A percentile compares a stretch with the other conserved stretches of the same genome.
phyloP scores from a whole-genome alignment of 176 grass and related monocot species.

The Oryza meridionalis region DNA sequence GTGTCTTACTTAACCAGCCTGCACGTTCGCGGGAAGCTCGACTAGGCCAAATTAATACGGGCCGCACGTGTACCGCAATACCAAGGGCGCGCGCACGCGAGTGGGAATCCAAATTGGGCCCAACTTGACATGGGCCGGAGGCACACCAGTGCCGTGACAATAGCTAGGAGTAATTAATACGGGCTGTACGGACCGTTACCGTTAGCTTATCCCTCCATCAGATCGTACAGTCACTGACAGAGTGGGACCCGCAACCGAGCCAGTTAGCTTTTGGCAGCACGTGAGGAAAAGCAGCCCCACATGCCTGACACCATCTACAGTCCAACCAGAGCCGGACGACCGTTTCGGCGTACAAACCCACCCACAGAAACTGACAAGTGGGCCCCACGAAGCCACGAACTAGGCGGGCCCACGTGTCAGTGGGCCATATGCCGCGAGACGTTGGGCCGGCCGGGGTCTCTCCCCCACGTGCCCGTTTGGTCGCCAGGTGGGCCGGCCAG shows the following conservation, averaged over 20 bases:
- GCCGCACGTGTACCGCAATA: too few species aligned
- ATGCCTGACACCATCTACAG: conserved; percentile 20
- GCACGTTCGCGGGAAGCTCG: too few species aligned
- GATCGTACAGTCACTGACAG: neutral
- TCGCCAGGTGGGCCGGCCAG: conserved; percentile 19
- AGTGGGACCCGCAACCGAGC: neutral
- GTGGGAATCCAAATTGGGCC: too few species aligned
- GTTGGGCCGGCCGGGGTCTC: neutral
- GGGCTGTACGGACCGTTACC: too few species aligned
- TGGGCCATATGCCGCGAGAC: neutral
- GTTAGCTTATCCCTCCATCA: neutral
- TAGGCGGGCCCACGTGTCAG: neutral
- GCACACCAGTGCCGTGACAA: too few species aligned
- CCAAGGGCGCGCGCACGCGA: too few species aligned
- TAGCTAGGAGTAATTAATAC: too few species aligned
- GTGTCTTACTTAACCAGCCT: too few species aligned
- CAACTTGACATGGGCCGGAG: too few species aligned
- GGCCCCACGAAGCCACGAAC: neutral
- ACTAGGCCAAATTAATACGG: too few species aligned
- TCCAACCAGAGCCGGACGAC: neutral
- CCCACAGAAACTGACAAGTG: neutral
- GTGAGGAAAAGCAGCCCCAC: conserved; percentile 45
- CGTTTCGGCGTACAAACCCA: neutral
- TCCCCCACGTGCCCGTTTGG: conserved; percentile 26
- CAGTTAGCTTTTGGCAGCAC: conserved; percentile 31